A percentile compares a stretch with the other conserved stretches of the same genome.
Evolutionary conservation across 768 basidiomycete genomes (phyloP).

Genomic region (Xerocomellus dryophilus): DNA sequence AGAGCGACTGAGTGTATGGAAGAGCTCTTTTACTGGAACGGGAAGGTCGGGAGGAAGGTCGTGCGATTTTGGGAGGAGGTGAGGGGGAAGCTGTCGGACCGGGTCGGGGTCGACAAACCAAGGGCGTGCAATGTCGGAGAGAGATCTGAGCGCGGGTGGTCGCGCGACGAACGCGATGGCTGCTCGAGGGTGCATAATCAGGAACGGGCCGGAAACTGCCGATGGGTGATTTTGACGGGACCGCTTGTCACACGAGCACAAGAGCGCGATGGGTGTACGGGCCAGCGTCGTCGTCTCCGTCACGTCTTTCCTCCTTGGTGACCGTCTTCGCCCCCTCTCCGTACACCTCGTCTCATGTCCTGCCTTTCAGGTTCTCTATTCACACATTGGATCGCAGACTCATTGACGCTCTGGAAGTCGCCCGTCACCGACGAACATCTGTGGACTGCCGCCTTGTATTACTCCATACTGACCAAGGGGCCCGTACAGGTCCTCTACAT

Average conservation of each 20-base stretch:
- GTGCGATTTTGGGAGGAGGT: conserved; percentile 28
- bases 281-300: conserved; percentile 71
- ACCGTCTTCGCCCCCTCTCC: neutral
- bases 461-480: conserved; percentile 70
- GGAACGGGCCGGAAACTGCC: conserved; percentile 13
- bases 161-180: neutral
- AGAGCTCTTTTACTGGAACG: conserved; percentile 49
- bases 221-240: conserved; percentile 20
- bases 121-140: conserved; percentile 34
- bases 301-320: conserved; percentile 53
- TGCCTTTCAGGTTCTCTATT: conserved; percentile 62
- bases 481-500: conserved; percentile 56
- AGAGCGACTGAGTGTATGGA: conserved; percentile 52
- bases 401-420: conserved; percentile 84
- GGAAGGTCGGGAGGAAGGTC: conserved; percentile 52
- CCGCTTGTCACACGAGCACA: conserved; percentile 10
- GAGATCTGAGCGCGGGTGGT: neutral
- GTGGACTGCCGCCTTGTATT: conserved; percentile 81
- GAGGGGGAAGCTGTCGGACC: conserved; percentile 22
- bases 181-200: conserved; percentile 22
- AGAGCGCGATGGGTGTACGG: conserved; percentile 60
- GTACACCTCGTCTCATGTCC: neutral
- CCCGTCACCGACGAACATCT: conserved; percentile 82
- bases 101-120: conserved; percentile 67
- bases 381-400: conserved; percentile 93